Base-by-base conservation (phyloP, 371 early-diverging fungal genomes). In the Catenaria anguillulae region DNA sequence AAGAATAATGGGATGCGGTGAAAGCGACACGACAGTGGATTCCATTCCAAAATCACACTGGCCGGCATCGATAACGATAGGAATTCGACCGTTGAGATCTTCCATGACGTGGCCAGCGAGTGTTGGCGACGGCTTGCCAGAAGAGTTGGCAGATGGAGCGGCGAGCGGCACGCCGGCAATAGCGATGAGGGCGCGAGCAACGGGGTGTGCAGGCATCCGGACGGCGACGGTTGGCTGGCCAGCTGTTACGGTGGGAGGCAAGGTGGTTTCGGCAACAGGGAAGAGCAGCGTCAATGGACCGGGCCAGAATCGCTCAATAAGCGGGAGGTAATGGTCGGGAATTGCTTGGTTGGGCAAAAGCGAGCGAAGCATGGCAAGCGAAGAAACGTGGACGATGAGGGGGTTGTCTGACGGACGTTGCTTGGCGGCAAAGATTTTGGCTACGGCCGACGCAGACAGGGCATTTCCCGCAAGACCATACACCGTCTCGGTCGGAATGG, bases 401-500 rank as follows among this genome's bases (percentile, higher is more conserved):
- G 99, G 99, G 73, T 99, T 99, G 70, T 99, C 99, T 19, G 80
- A 77, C 15, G 99, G 99, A 64, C 99, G 75, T 60, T 88, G 84
- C 75, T 99, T 99, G 66, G 92, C 90, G 12, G 67, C 70, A 75
- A 85, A 99, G 63, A 99, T 96, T 62, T 81, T 79, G 56, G 72
- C 62, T 13, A 97, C 89, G 10, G 93, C 89, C 6, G 66, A 61
- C 1, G 78, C 71, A 46, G 79, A 71, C 23, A 91, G 75, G 0
- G 97, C 97, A 68, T 90, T 88, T 60, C 95, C 93, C 1, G 93
- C 99, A 33, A 99, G 78, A 0, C 99, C 99, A 71, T 99, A 99
- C 2, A 99, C 99, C 0, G 99, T 99, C 71, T 99, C 99, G 19
- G 99, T 99, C 13, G 99, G 99, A 50, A 99, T 89, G 15, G 90